Base-by-base conservation (phyloP, 2,329 filamentous ascomycete species). In the Aspergillus flavus region DNA sequence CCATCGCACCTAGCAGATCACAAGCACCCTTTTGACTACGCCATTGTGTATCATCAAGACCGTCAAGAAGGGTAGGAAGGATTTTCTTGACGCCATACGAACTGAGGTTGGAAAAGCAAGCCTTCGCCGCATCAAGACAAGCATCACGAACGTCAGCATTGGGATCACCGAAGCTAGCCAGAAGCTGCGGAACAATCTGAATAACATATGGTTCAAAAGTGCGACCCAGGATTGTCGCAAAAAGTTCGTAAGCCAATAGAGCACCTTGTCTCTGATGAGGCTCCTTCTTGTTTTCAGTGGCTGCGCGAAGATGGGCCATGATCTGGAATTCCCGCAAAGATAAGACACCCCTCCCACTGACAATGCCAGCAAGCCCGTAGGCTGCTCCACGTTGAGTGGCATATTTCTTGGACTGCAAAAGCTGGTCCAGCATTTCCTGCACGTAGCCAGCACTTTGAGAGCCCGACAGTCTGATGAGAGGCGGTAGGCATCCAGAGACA, bases 11-110 rank as follows among this genome's bases (percentile, higher is more conserved):
- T 16, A 99, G 86, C 30, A 97, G 89, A 75, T 99, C 95, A 75
- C 95, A 99, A 59, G 95, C 95, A 70, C 96, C 95, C 81, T 96
- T 97, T 80, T 99, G 98, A 81, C 93, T 98, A 73, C 95, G 91
- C 95, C 95, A 99, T 77, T 98, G 94, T 59, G 92, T 88, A 68
- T 99, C 95, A 67, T 98, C 94, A 11, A 99, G 87, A 62, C 96
- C 95, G 68, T 95, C 89, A 2, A 99, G 86, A 9, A 99, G 86
- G 14, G 92, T 97, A 4, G 95, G 95, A 68, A 99, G 83, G 67
- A 99, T 94, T 74, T 95, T 87, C 80, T 97, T 96, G 63, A 99
- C 96, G 77, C 95, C 95, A 71, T 92, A 99, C 0, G 95, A 98
- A 79, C 93, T 98, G 61, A 99, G 81, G 70, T 89, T 94, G 6